Evolutionary conservation across 2,329 filamentous ascomycete genomes (phyloP).

Genomic region (Nemania serpens): DNA sequence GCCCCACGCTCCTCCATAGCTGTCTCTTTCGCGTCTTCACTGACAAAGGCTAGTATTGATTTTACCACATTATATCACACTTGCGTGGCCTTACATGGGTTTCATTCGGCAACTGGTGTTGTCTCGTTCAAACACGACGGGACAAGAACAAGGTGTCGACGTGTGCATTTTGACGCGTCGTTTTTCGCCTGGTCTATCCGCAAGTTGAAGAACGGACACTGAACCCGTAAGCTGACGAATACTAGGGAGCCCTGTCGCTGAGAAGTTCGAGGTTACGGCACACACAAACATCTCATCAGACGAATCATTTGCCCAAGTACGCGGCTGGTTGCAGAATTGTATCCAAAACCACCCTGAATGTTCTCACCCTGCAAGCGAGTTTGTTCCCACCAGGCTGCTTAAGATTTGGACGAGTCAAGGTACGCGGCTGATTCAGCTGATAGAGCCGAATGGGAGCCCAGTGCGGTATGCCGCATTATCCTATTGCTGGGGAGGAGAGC

Average conservation of each 20-base stretch:
- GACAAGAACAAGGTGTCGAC: too few relatives aligned
- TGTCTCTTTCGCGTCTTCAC: not conserved
- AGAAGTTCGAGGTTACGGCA: not conserved
- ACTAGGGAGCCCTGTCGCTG: not conserved
- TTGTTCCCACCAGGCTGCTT: not conserved
- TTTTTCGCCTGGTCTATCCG: too few relatives aligned
- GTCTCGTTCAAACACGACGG: too few relatives aligned
- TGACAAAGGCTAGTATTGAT: not conserved
- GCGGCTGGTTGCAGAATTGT: not conserved
- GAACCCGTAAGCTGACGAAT: not conserved
- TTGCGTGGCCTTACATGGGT: too few relatives aligned
- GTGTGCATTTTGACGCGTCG: too few relatives aligned
- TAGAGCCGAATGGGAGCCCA: not conserved
- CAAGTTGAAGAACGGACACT: not conserved
- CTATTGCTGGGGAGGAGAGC: slow-evolving; percentile 1
- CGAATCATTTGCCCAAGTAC: not conserved
- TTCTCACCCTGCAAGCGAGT: not conserved
- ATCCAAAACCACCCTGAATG: not conserved
- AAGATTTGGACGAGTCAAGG: not conserved
- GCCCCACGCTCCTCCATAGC: not conserved
- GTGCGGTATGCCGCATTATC: not conserved
- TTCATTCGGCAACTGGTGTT: too few relatives aligned
- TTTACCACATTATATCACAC: not conserved
- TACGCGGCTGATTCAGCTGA: not conserved
- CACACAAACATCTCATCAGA: not conserved